phyloP scores from a whole-genome alignment of 1,284 basidiomycete genomes.

The Cutaneotrichosporon cutaneum region DNA sequence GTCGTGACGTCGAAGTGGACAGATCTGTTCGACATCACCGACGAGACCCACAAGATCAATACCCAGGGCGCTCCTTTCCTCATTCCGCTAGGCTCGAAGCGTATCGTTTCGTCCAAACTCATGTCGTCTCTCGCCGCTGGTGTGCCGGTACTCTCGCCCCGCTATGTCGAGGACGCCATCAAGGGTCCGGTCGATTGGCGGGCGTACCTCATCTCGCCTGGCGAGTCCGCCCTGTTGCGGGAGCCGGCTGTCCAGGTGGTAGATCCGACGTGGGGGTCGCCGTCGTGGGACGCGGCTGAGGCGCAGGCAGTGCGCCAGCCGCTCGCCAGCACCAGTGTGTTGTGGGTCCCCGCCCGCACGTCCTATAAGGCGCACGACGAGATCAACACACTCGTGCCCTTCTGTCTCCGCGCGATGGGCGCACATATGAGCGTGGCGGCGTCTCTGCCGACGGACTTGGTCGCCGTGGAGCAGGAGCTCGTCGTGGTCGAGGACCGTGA shows the following conservation, averaged over 20 bases:
- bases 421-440: conserved; percentile 61
- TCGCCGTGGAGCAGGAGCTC: conserved; percentile 59
- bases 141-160: conserved; percentile 71
- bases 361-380: conserved; percentile 16
- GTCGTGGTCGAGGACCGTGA: conserved; percentile 63
- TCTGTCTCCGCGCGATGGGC: conserved; percentile 68
- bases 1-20: conserved; percentile 65
- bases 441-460: conserved; percentile 43
- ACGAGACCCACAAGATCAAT: conserved; percentile 8
- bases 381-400: conserved; percentile 59
- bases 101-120: conserved; percentile 70
- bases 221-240: conserved; percentile 59
- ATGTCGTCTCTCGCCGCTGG: conserved; percentile 77
- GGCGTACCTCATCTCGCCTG: conserved; percentile 66
- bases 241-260: conserved; percentile 67
- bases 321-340: conserved; percentile 31
- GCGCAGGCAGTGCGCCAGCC: conserved; percentile 56
- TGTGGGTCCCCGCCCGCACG: conserved; percentile 34
- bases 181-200: conserved; percentile 59
- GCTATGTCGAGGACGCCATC: conserved; percentile 61
- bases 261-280: conserved; percentile 66
- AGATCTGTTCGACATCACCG: conserved; percentile 57
- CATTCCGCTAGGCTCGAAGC: conserved; percentile 65
- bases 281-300: conserved; percentile 52
- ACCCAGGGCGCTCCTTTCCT: conserved; percentile 56